Conservation (phyloP, 2,329 filamentous ascomycete genomes). For the Xylariaceae sp. region DNA sequence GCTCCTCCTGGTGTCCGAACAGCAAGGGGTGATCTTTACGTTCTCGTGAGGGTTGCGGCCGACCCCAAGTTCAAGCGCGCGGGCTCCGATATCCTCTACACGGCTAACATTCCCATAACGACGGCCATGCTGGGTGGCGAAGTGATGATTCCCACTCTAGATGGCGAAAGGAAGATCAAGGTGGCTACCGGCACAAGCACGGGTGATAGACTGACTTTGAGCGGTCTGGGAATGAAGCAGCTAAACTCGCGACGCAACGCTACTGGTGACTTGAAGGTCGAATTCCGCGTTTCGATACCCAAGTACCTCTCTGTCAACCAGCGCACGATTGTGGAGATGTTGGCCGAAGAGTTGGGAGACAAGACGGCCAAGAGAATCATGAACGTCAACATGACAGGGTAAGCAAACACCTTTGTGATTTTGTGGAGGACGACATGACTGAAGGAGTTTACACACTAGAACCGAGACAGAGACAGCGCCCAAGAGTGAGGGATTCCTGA, state of each 20-base stretch:
- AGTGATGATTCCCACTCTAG: slow-evolving; percentile 81
- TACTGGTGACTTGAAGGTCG: slow-evolving; percentile 80
- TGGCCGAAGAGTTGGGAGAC: slow-evolving; percentile 93
- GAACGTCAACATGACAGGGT: slow-evolving; percentile 62
- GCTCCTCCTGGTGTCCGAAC: slow-evolving; percentile 57
- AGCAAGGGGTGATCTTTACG: slow-evolving; percentile 83
- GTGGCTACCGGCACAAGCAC: slow-evolving; percentile 87
- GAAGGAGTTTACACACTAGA: slow-evolving; percentile 13
- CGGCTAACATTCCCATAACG: slow-evolving; percentile 82
- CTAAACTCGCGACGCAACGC: slow-evolving; percentile 61
- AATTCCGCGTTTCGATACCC: slow-evolving; percentile 93
- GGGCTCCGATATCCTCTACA: slow-evolving; percentile 89
- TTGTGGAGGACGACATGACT: slow-evolving; percentile 7
- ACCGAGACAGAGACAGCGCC: slow-evolving; percentile 41
- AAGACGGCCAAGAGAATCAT: slow-evolving; percentile 88
- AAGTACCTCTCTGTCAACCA: slow-evolving; percentile 91
- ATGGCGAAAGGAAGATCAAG: slow-evolving; percentile 84
- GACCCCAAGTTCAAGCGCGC: slow-evolving; percentile 85
- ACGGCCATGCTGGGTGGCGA: slow-evolving; percentile 91
- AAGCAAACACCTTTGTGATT: slow-evolving; percentile 30
- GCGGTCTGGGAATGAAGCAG: slow-evolving; percentile 91
- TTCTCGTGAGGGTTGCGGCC: slow-evolving; percentile 81
- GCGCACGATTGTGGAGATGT: slow-evolving; percentile 86
- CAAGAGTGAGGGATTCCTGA: slow-evolving; percentile 84
- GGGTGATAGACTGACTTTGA: slow-evolving; percentile 82